phyloP scores from a whole-genome alignment of 83 land plant genomes.

The Diphasiastrum complanatum region DNA sequence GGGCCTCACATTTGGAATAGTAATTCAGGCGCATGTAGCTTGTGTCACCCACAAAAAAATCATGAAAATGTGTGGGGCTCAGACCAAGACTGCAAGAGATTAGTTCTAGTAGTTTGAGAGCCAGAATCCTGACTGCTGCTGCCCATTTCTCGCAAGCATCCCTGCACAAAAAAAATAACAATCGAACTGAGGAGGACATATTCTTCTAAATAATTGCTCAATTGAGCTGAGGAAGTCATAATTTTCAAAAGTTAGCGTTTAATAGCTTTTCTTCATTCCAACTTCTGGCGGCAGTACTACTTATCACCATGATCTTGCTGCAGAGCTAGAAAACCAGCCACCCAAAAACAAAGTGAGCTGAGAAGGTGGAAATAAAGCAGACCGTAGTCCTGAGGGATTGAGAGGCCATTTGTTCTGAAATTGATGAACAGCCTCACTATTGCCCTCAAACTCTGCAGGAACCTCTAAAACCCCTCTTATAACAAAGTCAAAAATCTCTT shows the following conservation, averaged over 20 bases:
- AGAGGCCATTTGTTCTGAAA: slow-evolving; percentile 76
- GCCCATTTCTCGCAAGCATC: slow-evolving; percentile 51
- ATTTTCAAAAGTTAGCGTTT: no score
- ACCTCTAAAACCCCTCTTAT: slow-evolving; percentile 10
- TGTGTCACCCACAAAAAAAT: slow-evolving; percentile 40
- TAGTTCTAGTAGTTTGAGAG: slow-evolving; percentile 53
- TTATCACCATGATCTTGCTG: no score
- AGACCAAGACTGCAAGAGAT: slow-evolving; percentile 56
- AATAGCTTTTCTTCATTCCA: no score
- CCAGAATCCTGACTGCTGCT: slow-evolving; percentile 38
- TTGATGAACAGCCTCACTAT: neutral
- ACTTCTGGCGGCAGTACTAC: no score
- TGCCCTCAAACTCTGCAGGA: slow-evolving; percentile 23
- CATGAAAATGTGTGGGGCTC: slow-evolving; percentile 28
- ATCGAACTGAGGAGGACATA: no score
- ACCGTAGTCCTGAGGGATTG: slow-evolving; percentile 22
- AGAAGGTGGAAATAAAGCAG: neutral
- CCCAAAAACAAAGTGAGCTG: no score
- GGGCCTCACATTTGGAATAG: slow-evolving; percentile 64
- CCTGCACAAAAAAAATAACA: no score
- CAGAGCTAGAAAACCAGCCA: no score
- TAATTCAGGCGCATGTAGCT: slow-evolving; percentile 56
- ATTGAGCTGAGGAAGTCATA: neutral
- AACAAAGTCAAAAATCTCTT: slow-evolving; percentile 60
- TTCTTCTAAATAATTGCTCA: slow-evolving; percentile 14